phyloP scores from a whole-genome alignment of 352 stramenopile species.

The Globisporangium nunn region DNA sequence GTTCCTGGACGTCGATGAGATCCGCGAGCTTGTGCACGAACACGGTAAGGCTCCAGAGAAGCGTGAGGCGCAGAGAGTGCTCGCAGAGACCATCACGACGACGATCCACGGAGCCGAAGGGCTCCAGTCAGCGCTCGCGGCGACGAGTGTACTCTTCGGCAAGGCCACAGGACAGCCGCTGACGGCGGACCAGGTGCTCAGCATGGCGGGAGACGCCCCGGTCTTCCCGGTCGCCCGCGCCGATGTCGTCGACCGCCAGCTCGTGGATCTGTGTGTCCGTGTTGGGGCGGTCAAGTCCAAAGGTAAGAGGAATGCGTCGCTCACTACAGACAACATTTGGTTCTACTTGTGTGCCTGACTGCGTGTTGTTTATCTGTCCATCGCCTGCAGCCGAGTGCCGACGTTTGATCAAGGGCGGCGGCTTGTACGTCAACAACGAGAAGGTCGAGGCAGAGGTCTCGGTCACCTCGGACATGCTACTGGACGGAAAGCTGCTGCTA shows the following conservation, averaged over 20 bases:
- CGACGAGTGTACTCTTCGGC: conserved; percentile 65
- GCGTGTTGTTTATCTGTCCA: neutral
- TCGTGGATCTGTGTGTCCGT: conserved; percentile 90
- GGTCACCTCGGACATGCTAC: conserved; percentile 32
- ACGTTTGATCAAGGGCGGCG: conserved; percentile 94
- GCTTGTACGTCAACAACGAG: conserved; percentile 92
- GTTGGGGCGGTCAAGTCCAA: conserved; percentile 91
- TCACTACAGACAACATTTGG: neutral
- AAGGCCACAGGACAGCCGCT: conserved; percentile 38
- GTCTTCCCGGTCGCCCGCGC: conserved; percentile 24
- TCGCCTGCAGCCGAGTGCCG: conserved; percentile 82
- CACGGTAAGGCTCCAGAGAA: conserved; percentile 77
- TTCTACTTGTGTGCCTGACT: neutral
- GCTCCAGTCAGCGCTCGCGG: conserved; percentile 44
- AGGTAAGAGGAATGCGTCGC: conserved; percentile 22
- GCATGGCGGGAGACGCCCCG: conserved; percentile 61
- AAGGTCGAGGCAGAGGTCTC: conserved; percentile 51
- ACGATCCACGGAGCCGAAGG: conserved; percentile 92
- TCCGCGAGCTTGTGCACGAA: conserved; percentile 82
- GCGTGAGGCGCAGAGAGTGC: conserved; percentile 55
- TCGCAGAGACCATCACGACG: conserved; percentile 82
- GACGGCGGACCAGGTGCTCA: conserved; percentile 57
- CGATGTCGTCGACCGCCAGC: conserved; percentile 59
- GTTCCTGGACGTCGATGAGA: conserved; percentile 92
- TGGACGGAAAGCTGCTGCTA: conserved; percentile 62